Evolutionary conservation across 768 basidiomycete genomes (phyloP), one percentile per base, ranked within the genome.

Genomic region (Pisolithus microcarpus): DNA sequence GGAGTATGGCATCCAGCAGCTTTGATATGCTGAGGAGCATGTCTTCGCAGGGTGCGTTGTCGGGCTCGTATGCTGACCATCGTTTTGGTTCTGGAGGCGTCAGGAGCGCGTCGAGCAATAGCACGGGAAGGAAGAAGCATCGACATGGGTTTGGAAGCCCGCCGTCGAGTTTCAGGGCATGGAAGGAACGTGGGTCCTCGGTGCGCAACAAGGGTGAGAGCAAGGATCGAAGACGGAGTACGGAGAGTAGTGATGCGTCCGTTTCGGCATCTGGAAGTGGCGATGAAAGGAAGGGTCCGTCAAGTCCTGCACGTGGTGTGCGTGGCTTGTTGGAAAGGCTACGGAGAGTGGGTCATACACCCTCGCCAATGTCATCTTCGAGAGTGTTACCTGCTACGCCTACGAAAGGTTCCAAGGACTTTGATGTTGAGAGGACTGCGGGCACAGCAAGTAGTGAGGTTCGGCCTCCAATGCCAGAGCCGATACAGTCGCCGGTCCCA

Each of bases 31-130:
- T 68, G 10, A 40, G 61, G 43, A 66, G 66, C 13, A 62, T 68
- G n/a, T 64, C 65, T 4, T 66, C 66, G 1, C 64, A 67, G 15
- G 66, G 66, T 4, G 64, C 57, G 23, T 21, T 68, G 15, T 64
- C 61, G 10, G 64, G 55, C 36, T 36, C 42, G 21, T 48, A 61
- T 30, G 56, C 11, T 34, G 34, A 51, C 18, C 56, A 58, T 15
- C 56, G 57, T 8, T 57, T 63, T n/a, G 56, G 59, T 38, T 51
- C 61, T 18, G 45, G 54, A 37, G 55, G 50, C 43, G 37, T 43
- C 0, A 57, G 51, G 5, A 65, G 61, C 31, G 44, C 28, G 10
- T 65, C 63, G 40, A 63, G 63, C 4, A 52, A 42, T 1, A 58
- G 56, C 16, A 52, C 48, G 19, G 56, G 51, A 30, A 61, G 45